Evolutionary conservation across 179 eudicot species (phyloP), one percentile per base, ranked within the genome.

Genomic region (Beta lomatogona): DNA sequence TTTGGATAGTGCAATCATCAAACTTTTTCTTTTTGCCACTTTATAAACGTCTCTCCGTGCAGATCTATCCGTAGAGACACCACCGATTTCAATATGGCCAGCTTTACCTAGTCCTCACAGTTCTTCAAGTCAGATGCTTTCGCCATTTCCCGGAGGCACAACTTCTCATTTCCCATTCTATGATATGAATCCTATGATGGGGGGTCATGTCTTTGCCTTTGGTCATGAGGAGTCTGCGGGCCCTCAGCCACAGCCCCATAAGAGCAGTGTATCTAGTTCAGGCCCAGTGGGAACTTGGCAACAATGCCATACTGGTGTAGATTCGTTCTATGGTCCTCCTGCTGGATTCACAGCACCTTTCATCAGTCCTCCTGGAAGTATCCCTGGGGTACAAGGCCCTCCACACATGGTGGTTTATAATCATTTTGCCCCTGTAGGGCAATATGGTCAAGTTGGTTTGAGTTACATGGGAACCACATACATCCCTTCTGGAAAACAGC

Each of bases 361-460:
- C 87, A 89, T 96, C 44, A 91, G 90, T 79, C 90, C 95, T 57
- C 94, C 94, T 73, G 95, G 97, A 71, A 91, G 92, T 66, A 89
- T 93, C 71, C 90, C 94, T 18, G 98, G 94, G 36, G 97, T 92
- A 55, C 99, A 93, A 86, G 94, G 91, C 50, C 97, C 97, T n/a
- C 94, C 97, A 0, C 97, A 92, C 78, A 97, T 97, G 99, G 97
- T 94, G 69, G 92, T 97, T 52, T 96, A 96, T 86, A 94, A 96
- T 84, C 99, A 96, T 89, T 96, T 93, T 85, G 90, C 97, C 46
- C 98, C 98, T 28, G 97, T 94, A 52, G 99, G 99, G 67, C 99
- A 93, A 81, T 96, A 87, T 77, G 97, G 98, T 57, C 98, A 94
- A 86, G 98, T 94, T 79, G 99, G 99, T 55, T 87, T 94, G 88